A percentile compares a stretch with the other conserved stretches of the same genome.
phyloP scores from a whole-genome alignment of 768 basidiomycete genomes.

The Aureoboletus auriporus region DNA sequence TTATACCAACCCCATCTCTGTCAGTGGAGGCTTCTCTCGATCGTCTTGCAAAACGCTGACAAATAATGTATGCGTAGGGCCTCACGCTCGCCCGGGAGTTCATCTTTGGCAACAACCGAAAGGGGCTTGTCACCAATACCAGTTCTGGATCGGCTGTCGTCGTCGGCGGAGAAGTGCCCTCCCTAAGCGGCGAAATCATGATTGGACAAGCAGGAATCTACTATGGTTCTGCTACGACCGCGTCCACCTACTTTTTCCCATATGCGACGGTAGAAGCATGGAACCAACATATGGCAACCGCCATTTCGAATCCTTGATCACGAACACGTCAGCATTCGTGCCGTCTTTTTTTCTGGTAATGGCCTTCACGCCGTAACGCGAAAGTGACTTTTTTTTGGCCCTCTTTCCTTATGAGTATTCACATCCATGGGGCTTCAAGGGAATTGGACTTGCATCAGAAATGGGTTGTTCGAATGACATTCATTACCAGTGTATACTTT shows the following conservation, averaged over 20 bases:
- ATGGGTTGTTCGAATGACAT: no score
- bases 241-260: constrained; percentile 53
- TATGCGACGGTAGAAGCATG: constrained; percentile 54
- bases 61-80: constrained; percentile 36
- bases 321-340: neutral
- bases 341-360: neutral
- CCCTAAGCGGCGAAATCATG: constrained; percentile 44
- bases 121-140: constrained; percentile 47
- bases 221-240: constrained; percentile 46
- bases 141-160: constrained; percentile 27
- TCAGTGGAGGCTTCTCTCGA: constrained; percentile 31
- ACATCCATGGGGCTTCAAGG: no score
- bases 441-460: no score
- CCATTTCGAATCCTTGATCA: constrained; percentile 14
- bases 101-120: constrained; percentile 56
- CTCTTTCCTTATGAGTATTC: neutral
- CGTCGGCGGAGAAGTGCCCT: constrained; percentile 48
- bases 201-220: constrained; percentile 54
- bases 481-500: no score
- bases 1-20: constrained; percentile 36
- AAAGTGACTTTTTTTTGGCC: no score
- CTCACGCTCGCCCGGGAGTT: constrained; percentile 63
- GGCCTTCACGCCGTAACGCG: neutral
- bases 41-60: neutral
- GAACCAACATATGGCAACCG: constrained; percentile 45